Percentiles rank a stretch among this genome's conserved stretches.
Evolutionary conservation across 2,329 filamentous ascomycete genomes (phyloP).

Genomic region (Fusarium kyushuense): DNA sequence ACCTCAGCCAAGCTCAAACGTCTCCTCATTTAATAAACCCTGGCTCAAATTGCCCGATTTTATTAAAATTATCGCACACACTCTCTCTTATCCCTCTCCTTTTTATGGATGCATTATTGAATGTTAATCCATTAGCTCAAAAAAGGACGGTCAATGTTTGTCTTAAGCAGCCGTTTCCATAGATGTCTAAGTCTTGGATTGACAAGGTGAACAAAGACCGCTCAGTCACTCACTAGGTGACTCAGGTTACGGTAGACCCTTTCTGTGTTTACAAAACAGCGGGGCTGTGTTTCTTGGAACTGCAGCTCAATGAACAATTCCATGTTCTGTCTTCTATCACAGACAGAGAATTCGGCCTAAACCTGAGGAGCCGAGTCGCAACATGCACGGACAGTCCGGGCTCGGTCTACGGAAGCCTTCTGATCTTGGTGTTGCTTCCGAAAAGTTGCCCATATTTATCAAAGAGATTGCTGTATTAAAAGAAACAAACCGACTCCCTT

Average conservation of each 20-base stretch:
- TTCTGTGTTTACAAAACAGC: conserved; percentile 2
- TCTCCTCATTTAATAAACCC: conserved; percentile 12
- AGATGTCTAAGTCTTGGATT: too few species aligned
- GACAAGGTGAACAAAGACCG: neutral
- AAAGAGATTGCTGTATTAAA: neutral
- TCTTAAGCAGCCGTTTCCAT: conserved; percentile 9
- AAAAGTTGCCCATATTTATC: neutral
- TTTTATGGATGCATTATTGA: conserved; percentile 11
- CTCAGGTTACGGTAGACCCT: neutral
- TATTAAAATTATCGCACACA: conserved; percentile 38
- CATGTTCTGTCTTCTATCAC: neutral
- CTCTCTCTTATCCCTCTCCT: conserved; percentile 16
- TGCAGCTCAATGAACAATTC: conserved; percentile 9
- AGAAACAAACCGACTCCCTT: conserved; percentile 37
- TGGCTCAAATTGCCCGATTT: conserved; percentile 17
- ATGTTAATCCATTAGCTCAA: neutral
- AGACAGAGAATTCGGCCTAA: neutral
- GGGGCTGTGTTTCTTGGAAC: conserved; percentile 6
- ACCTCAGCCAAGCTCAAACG: conserved; percentile 21
- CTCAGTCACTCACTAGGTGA: neutral
- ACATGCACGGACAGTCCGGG: neutral
- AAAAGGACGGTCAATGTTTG: conserved; percentile 5
- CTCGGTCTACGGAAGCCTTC: neutral
- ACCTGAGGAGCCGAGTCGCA: neutral
- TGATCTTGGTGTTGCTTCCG: neutral